Conservation (phyloP, 768 basidiomycete genomes). For the Leccinum longicurvipes region DNA sequence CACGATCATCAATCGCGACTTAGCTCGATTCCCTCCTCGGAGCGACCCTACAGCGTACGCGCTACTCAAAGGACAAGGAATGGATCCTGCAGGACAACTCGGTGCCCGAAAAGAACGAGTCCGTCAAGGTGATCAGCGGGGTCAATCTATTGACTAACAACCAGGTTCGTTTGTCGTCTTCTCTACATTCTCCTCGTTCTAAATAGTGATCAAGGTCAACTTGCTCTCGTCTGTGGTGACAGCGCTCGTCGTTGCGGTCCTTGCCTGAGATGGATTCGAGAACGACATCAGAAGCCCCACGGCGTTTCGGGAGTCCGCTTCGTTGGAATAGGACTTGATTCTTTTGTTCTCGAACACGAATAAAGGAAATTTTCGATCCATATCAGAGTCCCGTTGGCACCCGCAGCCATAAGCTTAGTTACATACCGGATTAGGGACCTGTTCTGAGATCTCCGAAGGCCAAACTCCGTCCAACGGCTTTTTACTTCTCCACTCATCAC, state of each 20-base stretch:
- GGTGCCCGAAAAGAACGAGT: slow-evolving; percentile 34
- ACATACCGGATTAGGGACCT: slow-evolving; percentile 21
- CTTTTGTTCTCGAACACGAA: neutral
- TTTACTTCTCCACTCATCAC: neutral
- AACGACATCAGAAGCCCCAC: neutral
- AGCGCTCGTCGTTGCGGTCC: slow-evolving; percentile 32
- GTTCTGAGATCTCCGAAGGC: slow-evolving; percentile 7
- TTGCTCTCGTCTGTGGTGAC: slow-evolving; percentile 41
- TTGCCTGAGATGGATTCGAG: slow-evolving; percentile 26
- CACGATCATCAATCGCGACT: neutral
- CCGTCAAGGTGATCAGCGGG: slow-evolving; percentile 60
- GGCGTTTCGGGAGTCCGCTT: neutral
- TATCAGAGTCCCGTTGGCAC: neutral
- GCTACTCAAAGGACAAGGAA: slow-evolving; percentile 61
- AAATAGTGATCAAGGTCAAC: slow-evolving; percentile 37
- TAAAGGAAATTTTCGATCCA: neutral
- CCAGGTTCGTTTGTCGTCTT: slow-evolving; percentile 46
- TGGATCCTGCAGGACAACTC: slow-evolving; percentile 61
- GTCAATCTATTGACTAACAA: slow-evolving; percentile 76
- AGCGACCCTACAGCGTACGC: slow-evolving; percentile 79
- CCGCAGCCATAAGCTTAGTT: slow-evolving; percentile 8
- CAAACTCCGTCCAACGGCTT: slow-evolving; percentile 6
- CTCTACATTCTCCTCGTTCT: neutral
- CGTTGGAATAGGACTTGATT: neutral
- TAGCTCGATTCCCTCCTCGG: slow-evolving; percentile 86